Evolutionary conservation across 1,139 yeast species (phyloP).

Genomic region (Pichia norvegensis): DNA sequence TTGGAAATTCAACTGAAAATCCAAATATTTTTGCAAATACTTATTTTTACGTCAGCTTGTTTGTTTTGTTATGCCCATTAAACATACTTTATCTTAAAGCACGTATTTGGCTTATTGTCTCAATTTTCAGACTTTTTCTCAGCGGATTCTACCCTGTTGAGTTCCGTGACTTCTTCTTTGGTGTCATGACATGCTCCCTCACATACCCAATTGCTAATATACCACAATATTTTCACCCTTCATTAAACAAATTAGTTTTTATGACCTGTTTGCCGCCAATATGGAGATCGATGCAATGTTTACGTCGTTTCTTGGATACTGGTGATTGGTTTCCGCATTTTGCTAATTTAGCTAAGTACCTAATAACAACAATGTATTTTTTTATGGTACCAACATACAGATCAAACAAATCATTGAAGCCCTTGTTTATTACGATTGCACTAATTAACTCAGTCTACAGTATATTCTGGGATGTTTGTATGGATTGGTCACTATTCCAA

Average conservation of each 20-base stretch:
- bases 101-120: slow-evolving; percentile 66
- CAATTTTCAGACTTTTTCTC: slow-evolving; percentile 62
- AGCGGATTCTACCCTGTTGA: slow-evolving; percentile 94
- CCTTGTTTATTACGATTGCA: slow-evolving; percentile 67
- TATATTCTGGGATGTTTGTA: slow-evolving; percentile 78
- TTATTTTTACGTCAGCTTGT: slow-evolving; percentile 48
- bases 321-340: slow-evolving; percentile 96
- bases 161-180: slow-evolving; percentile 86
- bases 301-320: slow-evolving; percentile 85
- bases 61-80: slow-evolving; percentile 60
- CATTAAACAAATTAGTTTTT: slow-evolving; percentile 73
- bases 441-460: slow-evolving; percentile 61
- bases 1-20: slow-evolving; percentile 68
- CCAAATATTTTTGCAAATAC: slow-evolving; percentile 68
- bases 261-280: slow-evolving; percentile 77
- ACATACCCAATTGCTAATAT: slow-evolving; percentile 83
- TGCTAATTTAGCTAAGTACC: slow-evolving; percentile 77
- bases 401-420: slow-evolving; percentile 39
- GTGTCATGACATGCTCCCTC: slow-evolving; percentile 82
- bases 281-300: slow-evolving; percentile 86
- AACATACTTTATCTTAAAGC: slow-evolving; percentile 45
- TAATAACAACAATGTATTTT: slow-evolving; percentile 58
- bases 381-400: slow-evolving; percentile 75
- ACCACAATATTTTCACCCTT: slow-evolving; percentile 78
- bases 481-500: slow-evolving; percentile 94